A percentile compares a stretch with the other conserved stretches of the same genome.
phyloP scores from a whole-genome alignment of 345 rosid species.

The Durio zibethinus region DNA sequence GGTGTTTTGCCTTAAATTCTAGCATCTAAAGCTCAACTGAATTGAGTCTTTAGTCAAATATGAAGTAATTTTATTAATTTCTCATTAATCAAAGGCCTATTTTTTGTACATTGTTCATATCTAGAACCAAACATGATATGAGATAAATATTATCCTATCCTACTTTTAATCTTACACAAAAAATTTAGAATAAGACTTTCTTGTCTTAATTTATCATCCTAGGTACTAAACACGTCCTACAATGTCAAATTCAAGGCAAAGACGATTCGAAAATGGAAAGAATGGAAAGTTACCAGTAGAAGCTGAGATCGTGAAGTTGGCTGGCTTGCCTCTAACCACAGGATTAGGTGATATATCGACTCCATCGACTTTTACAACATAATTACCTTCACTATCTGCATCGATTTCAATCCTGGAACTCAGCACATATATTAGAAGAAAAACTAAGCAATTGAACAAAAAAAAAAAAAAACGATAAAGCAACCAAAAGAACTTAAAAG shows the following conservation, averaged over 20 bases:
- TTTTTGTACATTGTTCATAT: neutral
- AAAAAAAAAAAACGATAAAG: too few species aligned
- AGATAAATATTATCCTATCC: neutral
- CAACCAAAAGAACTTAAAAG: neutral
- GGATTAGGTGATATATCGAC: conserved; percentile 50
- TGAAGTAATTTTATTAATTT: neutral
- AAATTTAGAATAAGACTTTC: neutral
- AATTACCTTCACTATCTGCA: conserved; percentile 40
- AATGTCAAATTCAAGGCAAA: neutral
- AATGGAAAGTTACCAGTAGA: conserved; percentile 32
- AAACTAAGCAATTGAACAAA: neutral
- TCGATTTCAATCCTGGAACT: neutral
- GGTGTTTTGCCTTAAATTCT: neutral
- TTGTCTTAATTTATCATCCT: neutral
- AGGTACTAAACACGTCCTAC: neutral
- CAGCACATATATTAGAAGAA: neutral
- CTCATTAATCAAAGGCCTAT: neutral
- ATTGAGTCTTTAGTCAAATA: neutral
- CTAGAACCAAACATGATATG: neutral
- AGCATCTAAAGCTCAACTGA: neutral
- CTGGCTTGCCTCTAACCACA: conserved; percentile 40
- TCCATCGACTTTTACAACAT: conserved; percentile 42
- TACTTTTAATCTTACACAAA: neutral
- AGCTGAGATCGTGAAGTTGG: conserved; percentile 46
- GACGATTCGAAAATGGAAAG: neutral